A percentile compares a stretch with the other conserved stretches of the same genome.
These are phyloP conservation scores for Fusarium xyrophilum DNA, from an alignment of 2,329 filamentous ascomycete species.

Conservation along the genomic window DNA sequence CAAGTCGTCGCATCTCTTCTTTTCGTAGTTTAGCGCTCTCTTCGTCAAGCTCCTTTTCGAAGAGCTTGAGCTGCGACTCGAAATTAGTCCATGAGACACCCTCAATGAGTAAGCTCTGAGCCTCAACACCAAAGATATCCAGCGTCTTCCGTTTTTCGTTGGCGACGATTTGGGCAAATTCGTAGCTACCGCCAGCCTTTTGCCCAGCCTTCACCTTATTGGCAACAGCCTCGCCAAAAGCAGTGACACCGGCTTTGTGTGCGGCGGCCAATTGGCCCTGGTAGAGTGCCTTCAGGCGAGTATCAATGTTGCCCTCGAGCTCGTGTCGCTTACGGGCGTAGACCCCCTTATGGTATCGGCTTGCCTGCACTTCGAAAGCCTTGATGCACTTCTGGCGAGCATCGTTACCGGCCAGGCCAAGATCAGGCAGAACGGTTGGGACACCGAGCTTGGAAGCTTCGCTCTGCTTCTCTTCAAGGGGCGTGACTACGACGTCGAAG, in stretches of 20 bases:
- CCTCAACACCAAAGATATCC: slow-evolving; percentile 77
- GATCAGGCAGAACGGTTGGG: slow-evolving; percentile 72
- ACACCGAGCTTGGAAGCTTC: slow-evolving; percentile 77
- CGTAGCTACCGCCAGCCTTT: slow-evolving; percentile 88
- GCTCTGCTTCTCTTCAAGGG: slow-evolving; percentile 85
- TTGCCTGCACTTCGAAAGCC: slow-evolving; percentile 88
- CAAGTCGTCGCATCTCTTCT: slow-evolving; percentile 94
- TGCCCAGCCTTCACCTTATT: slow-evolving; percentile 87
- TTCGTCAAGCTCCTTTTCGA: slow-evolving; percentile 89
- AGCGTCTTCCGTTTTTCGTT: slow-evolving; percentile 80
- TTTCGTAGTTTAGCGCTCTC: slow-evolving; percentile 85
- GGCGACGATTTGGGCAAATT: slow-evolving; percentile 93
- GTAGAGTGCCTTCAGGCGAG: slow-evolving; percentile 86
- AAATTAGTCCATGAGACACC: slow-evolving; percentile 90
- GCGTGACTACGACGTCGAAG: slow-evolving; percentile 82
- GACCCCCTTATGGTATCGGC: slow-evolving; percentile 95
- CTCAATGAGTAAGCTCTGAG: slow-evolving; percentile 75
- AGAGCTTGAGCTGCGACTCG: slow-evolving; percentile 77
- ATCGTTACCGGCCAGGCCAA: slow-evolving; percentile 75
- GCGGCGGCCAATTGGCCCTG: slow-evolving; percentile 85
- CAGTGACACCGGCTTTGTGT: slow-evolving; percentile 84
- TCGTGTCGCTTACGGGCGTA: slow-evolving; percentile 86
- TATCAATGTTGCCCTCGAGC: slow-evolving; percentile 84
- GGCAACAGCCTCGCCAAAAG: slow-evolving; percentile 89
- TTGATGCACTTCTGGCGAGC: slow-evolving; percentile 77